phyloP scores from a whole-genome alignment of 306 rosid species.

The Pterocarpus macrocarpus region DNA sequence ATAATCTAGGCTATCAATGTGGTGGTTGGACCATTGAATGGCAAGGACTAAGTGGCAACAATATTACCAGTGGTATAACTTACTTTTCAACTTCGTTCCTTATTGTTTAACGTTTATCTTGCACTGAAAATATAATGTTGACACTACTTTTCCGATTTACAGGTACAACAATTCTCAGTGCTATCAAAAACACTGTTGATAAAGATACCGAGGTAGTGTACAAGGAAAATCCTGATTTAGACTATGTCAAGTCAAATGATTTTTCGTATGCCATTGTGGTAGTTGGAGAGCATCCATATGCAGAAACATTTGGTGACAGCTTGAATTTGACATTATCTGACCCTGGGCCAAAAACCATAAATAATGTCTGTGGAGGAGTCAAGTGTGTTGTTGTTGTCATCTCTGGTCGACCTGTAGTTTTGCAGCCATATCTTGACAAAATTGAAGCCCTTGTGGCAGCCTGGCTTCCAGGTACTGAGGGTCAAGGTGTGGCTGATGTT shows the following conservation, averaged over 20 bases:
- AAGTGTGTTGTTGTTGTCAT: constrained; percentile 39
- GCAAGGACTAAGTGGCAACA: constrained; percentile 75
- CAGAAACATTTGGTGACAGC: constrained; percentile 37
- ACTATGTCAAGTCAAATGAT: constrained; percentile 25
- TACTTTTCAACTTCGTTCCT: background rate
- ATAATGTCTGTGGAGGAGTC: constrained; percentile 32
- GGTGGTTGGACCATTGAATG: constrained; percentile 88
- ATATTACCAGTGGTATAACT: background rate
- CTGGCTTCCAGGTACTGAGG: constrained; percentile 46
- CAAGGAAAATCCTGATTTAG: background rate
- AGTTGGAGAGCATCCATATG: constrained; percentile 43
- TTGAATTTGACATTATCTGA: constrained; percentile 32
- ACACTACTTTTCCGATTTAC: background rate
- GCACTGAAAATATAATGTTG: background rate
- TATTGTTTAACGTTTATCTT: background rate
- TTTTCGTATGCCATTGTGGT: constrained; percentile 44
- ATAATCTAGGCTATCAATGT: constrained; percentile 78
- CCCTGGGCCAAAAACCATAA: constrained; percentile 36
- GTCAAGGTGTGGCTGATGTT: constrained; percentile 46
- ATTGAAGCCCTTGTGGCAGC: constrained; percentile 45
- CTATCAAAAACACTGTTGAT: constrained; percentile 38
- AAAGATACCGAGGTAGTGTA: constrained; percentile 20
- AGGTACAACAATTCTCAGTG: constrained; percentile 40
- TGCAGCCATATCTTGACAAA: constrained; percentile 8
- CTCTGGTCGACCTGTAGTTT: constrained; percentile 44